Base-by-base conservation (phyloP, 352 stramenopile genomes). In the Pythium volutum region DNA sequence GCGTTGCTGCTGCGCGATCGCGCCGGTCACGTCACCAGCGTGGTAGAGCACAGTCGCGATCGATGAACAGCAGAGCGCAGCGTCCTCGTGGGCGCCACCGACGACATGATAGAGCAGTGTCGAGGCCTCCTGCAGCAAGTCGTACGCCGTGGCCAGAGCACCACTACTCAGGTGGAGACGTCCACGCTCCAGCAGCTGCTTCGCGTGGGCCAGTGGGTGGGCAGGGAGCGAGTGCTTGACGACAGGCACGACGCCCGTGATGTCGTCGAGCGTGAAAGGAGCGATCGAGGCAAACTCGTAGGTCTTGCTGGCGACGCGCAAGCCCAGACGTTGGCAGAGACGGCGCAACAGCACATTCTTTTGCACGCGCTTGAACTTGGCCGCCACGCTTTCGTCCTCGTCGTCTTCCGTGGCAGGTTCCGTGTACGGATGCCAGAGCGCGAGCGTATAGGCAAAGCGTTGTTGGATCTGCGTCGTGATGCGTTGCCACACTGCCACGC, bases 1-100 rank as follows among this genome's bases (percentile, higher is more conserved):
- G 47, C 93, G 94, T 46, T 93, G 76, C 58, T 97, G 89, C 68
- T 97, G 91, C 12, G 73, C 75, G 61, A 97, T 90, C 12, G 94
- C 95, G 22, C 92, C 79, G 42, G 75, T 66, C n/a, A 92, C 69
- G 55, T 99, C 93, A 14, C 88, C 79, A 2, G 86, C 93, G 66
- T 98, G 91, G 70, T 95, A 97, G 20, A 98, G 79, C 53, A 98
- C 93, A 3, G 87, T 94, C 27, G 95, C 90, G n/a, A 95, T 74
- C 51, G 84, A 95, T 53, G 96, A 93, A 60, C 93, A 89, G 74
- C 91, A 97, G 18, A 96, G 79, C 29, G 94, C 89, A 46, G 97
- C 88, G 60, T 98, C 91, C 41, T 96, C 83, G 72, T 99, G 96
- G 39, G 90, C 85, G 36, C 79, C 89, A 51, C 97, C 96, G 39